Evolutionary conservation across 345 rosid genomes (phyloP), one percentile per base, ranked within the genome.

Genomic region (Heritiera littoralis): DNA sequence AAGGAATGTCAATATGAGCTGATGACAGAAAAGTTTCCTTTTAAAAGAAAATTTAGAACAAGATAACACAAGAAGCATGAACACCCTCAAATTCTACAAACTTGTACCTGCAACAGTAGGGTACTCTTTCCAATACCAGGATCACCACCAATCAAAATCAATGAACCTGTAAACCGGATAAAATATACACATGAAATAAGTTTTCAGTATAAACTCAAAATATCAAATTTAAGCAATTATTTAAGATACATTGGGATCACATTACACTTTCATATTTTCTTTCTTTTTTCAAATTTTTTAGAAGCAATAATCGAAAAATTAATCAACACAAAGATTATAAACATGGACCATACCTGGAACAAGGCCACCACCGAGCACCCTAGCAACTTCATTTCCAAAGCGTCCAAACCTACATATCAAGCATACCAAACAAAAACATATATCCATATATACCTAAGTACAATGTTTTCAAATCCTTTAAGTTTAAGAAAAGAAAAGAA

Each of bases 71-170:
- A 6, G 56, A 69, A 46, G 17, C 2, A 13, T 23, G n/a, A 48
- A 49, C 18, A 48, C 40, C 56, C 5, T 38, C 6, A 49, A 68
- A 67, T 20, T 12, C 58, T 48, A 14, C 38, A 70, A 49, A 54
- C 65, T 55, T 43, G 15, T 77, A 93, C 99, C 93, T 95, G 99
- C 86, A 95, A 87, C 73, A 95, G 81, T 74, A 95, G 82, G 28
- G 99, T 95, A 77, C 99, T 93, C 88, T 95, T 95, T 83, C 99
- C 99, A 82, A 95, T 91, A 78, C 98, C 98, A 66, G 97, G 99
- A 81, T 95, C 97, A 77, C 99, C 98, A 76, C 98, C 94, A 77
- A 95, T 81, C 88, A 95, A 86, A 83, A 95, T 86, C 86, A 95
- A 71, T 51, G 98, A 95, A 77, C 97, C 98, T 93, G 77, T 64